These are phyloP conservation scores for Candida piceae DNA, from an alignment of 805 yeast genomes.

Conservation along the genomic window DNA sequence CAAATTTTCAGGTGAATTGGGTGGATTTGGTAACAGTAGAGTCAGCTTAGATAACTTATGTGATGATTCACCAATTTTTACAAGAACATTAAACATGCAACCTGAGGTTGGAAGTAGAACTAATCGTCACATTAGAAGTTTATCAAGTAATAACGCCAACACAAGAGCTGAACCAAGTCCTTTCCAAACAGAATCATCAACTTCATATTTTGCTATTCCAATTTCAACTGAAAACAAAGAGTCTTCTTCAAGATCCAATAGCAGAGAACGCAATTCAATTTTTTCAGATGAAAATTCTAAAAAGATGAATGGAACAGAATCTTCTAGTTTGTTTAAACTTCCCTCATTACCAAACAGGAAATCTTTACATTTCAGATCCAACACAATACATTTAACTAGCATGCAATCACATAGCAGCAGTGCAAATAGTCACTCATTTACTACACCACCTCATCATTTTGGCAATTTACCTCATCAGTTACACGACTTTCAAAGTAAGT, in stretches of 20 bases:
- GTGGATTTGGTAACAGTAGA: conserved; percentile 20
- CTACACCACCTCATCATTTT: conserved; percentile 8
- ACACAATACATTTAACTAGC: conserved; percentile 21
- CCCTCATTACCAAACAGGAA: conserved; percentile 17
- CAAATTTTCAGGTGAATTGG: conserved; percentile 17
- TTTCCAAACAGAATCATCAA: not conserved
- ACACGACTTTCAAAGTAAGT: conserved; percentile 8
- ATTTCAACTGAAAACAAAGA: not conserved
- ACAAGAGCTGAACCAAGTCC: not conserved
- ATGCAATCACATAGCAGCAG: not conserved
- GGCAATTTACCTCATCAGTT: no score
- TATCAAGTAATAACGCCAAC: not conserved
- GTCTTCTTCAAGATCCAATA: not conserved
- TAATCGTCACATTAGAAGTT: not conserved
- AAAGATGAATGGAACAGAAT: not conserved
- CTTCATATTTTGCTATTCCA: no score
- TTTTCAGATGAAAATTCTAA: not conserved
- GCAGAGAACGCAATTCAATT: not conserved
- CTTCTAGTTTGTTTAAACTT: conserved; percentile 11
- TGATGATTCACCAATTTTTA: conserved; percentile 19
- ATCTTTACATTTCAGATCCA: conserved; percentile 20
- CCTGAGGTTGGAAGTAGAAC: not conserved
- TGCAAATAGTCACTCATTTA: conserved; percentile 7
- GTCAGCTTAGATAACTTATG: conserved; percentile 23
- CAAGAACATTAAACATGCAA: conserved; percentile 9